phyloP scores from a whole-genome alignment of 257 asterid species.

The Nicotiana tomentosiformis region DNA sequence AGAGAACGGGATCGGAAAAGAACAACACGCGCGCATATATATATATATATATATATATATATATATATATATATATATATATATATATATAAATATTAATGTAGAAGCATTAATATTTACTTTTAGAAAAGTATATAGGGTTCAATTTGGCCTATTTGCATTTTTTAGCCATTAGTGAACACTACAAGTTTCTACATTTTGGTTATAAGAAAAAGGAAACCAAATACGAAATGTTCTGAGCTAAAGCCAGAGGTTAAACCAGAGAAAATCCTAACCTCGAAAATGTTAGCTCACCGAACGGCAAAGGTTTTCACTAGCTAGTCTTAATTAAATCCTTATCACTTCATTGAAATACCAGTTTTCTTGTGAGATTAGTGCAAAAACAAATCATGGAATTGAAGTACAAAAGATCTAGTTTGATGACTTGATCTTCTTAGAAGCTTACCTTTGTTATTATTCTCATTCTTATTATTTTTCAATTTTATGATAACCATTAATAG shows the following conservation, averaged over 20 bases:
- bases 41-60: too few relatives aligned
- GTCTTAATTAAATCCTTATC: not conserved
- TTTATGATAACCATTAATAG: too few relatives aligned
- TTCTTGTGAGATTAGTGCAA: not conserved
- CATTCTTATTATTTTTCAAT: too few relatives aligned
- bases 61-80: not conserved
- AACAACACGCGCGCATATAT: too few relatives aligned
- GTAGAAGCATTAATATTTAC: not conserved
- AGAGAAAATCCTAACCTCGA: not conserved
- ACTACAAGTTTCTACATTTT: constrained; percentile 5
- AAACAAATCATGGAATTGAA: not conserved
- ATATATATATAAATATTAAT: not conserved
- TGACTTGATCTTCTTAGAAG: too few relatives aligned
- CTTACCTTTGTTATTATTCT: too few relatives aligned
- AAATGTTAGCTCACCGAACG: not conserved
- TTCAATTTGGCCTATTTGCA: not conserved
- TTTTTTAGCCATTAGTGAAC: not conserved
- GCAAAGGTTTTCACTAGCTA: not conserved
- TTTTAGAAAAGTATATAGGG: not conserved
- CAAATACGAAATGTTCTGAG: not conserved
- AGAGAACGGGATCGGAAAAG: too few relatives aligned
- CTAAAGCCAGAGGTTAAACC: not conserved
- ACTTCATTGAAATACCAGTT: not conserved
- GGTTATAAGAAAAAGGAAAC: not conserved
- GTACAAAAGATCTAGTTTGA: not conserved